Evolutionary conservation across 768 basidiomycete species (phyloP).

Genomic region (Roridomyces roridus): DNA sequence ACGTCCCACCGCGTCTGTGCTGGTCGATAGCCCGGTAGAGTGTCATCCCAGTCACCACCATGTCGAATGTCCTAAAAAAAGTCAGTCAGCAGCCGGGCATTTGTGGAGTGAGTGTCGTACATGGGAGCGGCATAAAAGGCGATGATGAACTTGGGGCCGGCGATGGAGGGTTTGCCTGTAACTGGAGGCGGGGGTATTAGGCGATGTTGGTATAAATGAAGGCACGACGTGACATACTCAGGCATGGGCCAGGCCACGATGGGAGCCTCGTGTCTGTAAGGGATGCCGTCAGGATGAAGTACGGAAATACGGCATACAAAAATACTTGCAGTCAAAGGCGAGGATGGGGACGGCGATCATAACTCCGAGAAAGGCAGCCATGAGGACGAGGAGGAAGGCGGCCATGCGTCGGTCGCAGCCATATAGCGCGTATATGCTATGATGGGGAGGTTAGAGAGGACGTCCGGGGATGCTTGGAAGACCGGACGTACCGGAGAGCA

Average conservation of each 20-base stretch:
- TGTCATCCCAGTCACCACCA: conserved; percentile 22
- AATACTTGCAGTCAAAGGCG: conserved; percentile 17
- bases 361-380: conserved; percentile 22
- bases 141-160: conserved; percentile 25
- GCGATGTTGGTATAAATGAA: too few relatives aligned
- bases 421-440: conserved; percentile 19
- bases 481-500: conserved; percentile 13
- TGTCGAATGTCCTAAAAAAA: conserved; percentile 18
- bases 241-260: conserved; percentile 21
- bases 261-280: conserved; percentile 19
- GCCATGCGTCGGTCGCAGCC: conserved; percentile 12
- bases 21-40: conserved; percentile 14
- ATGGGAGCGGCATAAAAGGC: conserved; percentile 25
- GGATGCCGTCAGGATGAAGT: not conserved
- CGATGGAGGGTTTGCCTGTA: conserved; percentile 23
- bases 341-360: conserved; percentile 25
- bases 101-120: not conserved
- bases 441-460: too few relatives aligned
- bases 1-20: conserved; percentile 2
- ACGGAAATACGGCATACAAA: not conserved
- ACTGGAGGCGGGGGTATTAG: too few relatives aligned
- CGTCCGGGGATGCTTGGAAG: too few relatives aligned
- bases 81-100: not conserved
- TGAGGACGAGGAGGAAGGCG: conserved; percentile 5
- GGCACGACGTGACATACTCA: too few relatives aligned